Conservation (phyloP, 345 rosid genomes). For the Euphorbia lathyris region DNA sequence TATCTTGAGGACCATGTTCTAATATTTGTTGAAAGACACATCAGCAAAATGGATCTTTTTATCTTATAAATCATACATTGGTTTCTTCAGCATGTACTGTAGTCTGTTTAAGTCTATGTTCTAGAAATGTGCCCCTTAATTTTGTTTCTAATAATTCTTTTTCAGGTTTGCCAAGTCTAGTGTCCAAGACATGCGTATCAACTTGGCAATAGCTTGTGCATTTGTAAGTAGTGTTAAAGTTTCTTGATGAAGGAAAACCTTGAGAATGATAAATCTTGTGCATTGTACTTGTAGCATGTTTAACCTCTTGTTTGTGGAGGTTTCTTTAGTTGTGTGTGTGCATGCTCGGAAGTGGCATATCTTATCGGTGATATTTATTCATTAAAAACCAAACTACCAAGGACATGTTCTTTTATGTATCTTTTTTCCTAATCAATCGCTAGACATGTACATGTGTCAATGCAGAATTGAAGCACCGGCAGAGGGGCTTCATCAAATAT, state of each 20-base stretch:
- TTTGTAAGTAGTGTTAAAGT: slow-evolving; percentile 63
- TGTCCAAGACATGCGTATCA: slow-evolving; percentile 60
- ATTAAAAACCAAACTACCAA: background rate
- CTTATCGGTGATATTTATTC: background rate
- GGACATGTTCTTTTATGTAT: background rate
- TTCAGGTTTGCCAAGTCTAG: slow-evolving; percentile 76
- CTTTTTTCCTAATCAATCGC: background rate
- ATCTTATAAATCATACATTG: background rate
- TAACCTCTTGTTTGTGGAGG: slow-evolving; percentile 5
- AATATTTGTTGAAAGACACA: background rate
- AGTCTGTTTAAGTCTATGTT: background rate
- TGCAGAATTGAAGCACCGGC: slow-evolving; percentile 2
- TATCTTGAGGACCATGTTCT: background rate
- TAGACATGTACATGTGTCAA: background rate
- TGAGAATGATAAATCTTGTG: background rate
- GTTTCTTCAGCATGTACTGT: background rate
- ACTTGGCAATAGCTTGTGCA: slow-evolving; percentile 79
- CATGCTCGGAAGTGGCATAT: background rate
- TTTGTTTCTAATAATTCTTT: slow-evolving; percentile 6
- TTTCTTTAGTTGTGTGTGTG: background rate
- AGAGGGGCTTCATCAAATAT: background rate
- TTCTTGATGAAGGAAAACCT: background rate
- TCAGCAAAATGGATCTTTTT: background rate
- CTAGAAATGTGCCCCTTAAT: background rate
- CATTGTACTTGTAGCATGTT: background rate